These are phyloP conservation scores for Senecio squalidus DNA, from an alignment of 140 eudicot species.

Conservation along the genomic window DNA sequence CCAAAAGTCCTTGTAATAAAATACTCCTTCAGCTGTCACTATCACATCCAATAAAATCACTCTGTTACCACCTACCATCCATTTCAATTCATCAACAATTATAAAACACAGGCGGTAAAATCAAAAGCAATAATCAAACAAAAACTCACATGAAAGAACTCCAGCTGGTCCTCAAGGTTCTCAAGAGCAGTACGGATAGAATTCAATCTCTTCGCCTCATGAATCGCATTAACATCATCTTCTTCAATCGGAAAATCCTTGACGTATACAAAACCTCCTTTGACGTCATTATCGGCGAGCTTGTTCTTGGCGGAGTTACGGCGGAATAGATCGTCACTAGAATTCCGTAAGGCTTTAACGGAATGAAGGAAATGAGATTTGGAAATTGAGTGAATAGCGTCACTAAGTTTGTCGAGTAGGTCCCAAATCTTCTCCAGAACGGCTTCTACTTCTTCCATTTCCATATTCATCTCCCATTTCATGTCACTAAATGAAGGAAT, in stretches of 20 bases:
- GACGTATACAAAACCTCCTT: constrained; percentile 58
- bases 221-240: constrained; percentile 51
- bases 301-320: constrained; percentile 12
- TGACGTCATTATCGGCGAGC: constrained; percentile 16
- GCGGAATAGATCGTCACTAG: constrained; percentile 16
- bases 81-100: too few species aligned
- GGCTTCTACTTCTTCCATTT: constrained; percentile 69
- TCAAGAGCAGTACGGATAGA: constrained; percentile 88
- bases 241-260: constrained; percentile 46
- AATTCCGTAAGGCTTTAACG: constrained; percentile 49
- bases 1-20: too few species aligned
- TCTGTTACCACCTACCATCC: too few species aligned
- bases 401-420: constrained; percentile 92
- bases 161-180: constrained; percentile 84
- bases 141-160: constrained; percentile 71
- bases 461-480: constrained; percentile 89
- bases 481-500: too few species aligned
- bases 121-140: not conserved
- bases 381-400: constrained; percentile 82
- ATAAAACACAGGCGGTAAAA: not conserved
- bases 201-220: constrained; percentile 78
- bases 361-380: constrained; percentile 64
- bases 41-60: too few species aligned
- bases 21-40: too few species aligned
- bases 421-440: constrained; percentile 92